phyloP scores from a whole-genome alignment of 2,329 filamentous ascomycete genomes.

The Colletotrichum camelliae region DNA sequence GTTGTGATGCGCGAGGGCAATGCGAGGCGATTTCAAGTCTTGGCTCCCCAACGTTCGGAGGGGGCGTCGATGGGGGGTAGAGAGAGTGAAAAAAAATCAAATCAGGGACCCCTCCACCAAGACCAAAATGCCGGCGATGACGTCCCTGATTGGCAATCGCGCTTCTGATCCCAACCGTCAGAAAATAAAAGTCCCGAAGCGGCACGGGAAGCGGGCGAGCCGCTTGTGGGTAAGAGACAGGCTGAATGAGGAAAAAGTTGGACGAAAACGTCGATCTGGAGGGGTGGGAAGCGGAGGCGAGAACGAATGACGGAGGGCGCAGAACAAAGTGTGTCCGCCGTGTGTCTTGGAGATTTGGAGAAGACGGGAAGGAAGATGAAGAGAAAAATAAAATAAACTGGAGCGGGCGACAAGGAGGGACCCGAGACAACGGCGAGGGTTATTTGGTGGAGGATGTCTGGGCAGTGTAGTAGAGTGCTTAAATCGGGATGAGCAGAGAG shows the following conservation, averaged over 20 bases:
- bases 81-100: neutral
- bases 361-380: neutral
- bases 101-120: neutral
- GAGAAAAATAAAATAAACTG: neutral
- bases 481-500: neutral
- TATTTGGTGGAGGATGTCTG: no score
- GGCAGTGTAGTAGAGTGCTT: no score
- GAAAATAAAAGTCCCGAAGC: conserved; percentile 12
- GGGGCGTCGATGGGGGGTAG: no score
- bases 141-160: conserved; percentile 10
- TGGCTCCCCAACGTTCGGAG: neutral
- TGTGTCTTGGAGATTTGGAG: neutral
- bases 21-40: neutral
- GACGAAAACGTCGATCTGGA: conserved; percentile 16
- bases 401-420: conserved; percentile 6
- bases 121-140: conserved; percentile 1
- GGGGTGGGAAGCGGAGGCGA: neutral
- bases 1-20: neutral
- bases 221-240: conserved; percentile 7
- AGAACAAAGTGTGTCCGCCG: neutral
- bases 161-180: conserved; percentile 13
- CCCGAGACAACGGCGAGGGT: no score
- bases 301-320: neutral
- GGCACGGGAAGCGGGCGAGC: conserved; percentile 10
- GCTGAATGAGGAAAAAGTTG: conserved; percentile 6